Evolutionary conservation across 768 basidiomycete species (phyloP).

Genomic region (Rhizopogon rudus): DNA sequence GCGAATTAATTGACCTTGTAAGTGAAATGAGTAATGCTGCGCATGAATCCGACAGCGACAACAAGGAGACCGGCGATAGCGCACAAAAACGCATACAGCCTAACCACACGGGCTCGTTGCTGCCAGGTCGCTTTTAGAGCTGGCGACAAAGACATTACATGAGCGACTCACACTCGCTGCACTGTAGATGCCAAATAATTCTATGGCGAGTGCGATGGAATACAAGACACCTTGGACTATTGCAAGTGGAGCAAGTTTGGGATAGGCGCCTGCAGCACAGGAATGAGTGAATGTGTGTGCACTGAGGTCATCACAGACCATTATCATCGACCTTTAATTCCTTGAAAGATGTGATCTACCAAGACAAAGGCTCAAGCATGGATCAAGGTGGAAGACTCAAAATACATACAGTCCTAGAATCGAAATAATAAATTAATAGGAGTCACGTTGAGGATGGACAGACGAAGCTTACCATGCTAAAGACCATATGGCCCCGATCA

Average conservation of each 20-base stretch:
- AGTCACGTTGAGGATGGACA: neutral
- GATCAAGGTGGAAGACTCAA: neutral
- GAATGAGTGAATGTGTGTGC: neutral
- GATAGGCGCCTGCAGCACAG: constrained; percentile 31
- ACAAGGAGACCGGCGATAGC: constrained; percentile 43
- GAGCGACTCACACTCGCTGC: constrained; percentile 41
- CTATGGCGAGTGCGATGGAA: constrained; percentile 44
- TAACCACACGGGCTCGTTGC: constrained; percentile 53
- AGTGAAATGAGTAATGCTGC: constrained; percentile 60
- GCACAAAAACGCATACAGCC: constrained; percentile 52
- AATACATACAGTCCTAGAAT: constrained; percentile 19
- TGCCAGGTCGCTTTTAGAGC: constrained; percentile 14
- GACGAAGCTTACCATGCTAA: constrained; percentile 51
- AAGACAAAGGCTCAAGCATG: neutral
- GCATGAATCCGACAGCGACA: constrained; percentile 46
- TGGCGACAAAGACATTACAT: neutral
- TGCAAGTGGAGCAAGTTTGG: constrained; percentile 48
- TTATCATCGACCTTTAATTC: constrained; percentile 41
- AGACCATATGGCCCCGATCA: constrained; percentile 53
- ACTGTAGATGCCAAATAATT: constrained; percentile 50
- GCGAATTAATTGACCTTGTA: constrained; percentile 47
- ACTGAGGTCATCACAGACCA: constrained; percentile 34
- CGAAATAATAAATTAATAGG: neutral
- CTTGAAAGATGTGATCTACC: constrained; percentile 59
- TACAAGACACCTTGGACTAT: constrained; percentile 60